These are phyloP conservation scores for Phytopythium mirpurense DNA, from an alignment of 352 stramenopile genomes.

Conservation along the genomic window DNA sequence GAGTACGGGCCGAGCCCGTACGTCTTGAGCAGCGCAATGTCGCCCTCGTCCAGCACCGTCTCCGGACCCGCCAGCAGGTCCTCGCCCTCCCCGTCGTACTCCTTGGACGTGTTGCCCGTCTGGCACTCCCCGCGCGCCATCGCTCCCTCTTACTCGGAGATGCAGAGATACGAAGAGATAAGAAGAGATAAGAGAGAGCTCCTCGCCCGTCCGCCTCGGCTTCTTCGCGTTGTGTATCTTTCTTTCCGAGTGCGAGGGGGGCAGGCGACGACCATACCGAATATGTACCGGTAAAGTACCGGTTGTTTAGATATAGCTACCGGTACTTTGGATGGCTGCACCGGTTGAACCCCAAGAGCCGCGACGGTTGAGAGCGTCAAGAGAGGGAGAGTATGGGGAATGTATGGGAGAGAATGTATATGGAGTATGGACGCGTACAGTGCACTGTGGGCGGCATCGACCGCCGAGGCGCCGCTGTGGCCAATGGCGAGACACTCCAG, in stretches of 20 bases:
- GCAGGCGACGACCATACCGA: neutral
- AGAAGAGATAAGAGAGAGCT: too few relatives aligned
- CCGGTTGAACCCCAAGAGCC: neutral
- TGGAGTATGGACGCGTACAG: too few relatives aligned
- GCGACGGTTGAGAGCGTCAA: too few relatives aligned
- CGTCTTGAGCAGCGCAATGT: slow-evolving; percentile 99
- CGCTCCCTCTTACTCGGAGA: too few relatives aligned
- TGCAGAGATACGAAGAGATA: too few relatives aligned
- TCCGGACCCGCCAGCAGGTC: slow-evolving; percentile 73
- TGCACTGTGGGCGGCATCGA: too few relatives aligned
- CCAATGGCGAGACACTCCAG: too few relatives aligned
- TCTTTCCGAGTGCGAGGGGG: neutral
- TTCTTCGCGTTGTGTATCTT: neutral
- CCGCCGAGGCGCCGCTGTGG: too few relatives aligned
- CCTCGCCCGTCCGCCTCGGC: neutral
- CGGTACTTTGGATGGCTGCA: neutral
- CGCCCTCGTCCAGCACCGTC: slow-evolving; percentile 89
- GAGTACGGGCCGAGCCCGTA: slow-evolving; percentile 98
- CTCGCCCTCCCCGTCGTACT: slow-evolving; percentile 94
- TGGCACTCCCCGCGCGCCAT: slow-evolving; percentile 89
- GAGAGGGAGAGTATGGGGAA: too few relatives aligned
- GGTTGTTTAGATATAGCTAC: neutral
- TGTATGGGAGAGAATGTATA: too few relatives aligned
- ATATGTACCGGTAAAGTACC: neutral
- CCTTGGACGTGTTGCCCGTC: slow-evolving; percentile 93